These are phyloP conservation scores for Coemansia sp. DNA, from an alignment of 192 early-diverging fungal genomes.

Conservation along the genomic window DNA sequence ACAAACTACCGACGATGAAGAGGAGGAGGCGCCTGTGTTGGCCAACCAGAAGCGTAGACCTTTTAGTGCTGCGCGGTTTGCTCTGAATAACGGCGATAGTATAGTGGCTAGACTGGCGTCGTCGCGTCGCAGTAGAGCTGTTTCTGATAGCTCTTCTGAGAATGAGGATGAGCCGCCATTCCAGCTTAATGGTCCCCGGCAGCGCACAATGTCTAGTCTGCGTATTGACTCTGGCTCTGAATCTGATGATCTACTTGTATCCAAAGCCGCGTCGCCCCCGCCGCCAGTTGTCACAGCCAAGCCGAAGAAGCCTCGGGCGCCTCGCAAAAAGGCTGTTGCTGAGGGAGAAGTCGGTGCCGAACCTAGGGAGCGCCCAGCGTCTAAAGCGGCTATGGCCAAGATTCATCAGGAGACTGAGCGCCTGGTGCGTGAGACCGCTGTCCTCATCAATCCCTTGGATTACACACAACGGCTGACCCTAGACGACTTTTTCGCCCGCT, in stretches of 20 bases:
- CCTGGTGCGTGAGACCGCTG: slow-evolving; percentile 46
- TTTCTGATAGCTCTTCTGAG: slow-evolving; percentile 17
- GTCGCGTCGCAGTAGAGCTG: slow-evolving; percentile 12
- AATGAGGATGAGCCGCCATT: neutral
- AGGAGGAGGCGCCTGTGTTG: neutral
- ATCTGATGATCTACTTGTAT: slow-evolving; percentile 9
- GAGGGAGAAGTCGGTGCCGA: neutral
- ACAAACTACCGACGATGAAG: neutral
- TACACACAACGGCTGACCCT: slow-evolving; percentile 30
- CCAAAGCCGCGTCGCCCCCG: neutral
- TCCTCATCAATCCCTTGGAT: slow-evolving; percentile 39
- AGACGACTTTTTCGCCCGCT: slow-evolving; percentile 29
- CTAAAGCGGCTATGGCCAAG: slow-evolving; percentile 34
- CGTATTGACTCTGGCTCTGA: slow-evolving; percentile 30
- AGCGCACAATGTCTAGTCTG: slow-evolving; percentile 10
- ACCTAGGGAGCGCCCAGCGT: slow-evolving; percentile 25
- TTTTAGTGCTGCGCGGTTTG: slow-evolving; percentile 16
- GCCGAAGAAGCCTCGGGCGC: neutral
- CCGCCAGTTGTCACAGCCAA: neutral
- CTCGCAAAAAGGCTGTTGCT: neutral
- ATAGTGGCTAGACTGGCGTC: slow-evolving; percentile 26
- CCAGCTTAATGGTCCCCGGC: neutral
- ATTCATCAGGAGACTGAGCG: slow-evolving; percentile 53
- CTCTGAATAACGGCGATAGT: slow-evolving; percentile 21
- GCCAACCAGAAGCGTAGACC: neutral